Evolutionary conservation across 1,284 basidiomycete genomes (phyloP).

Genomic region (Sphaerobolus stellatus): DNA sequence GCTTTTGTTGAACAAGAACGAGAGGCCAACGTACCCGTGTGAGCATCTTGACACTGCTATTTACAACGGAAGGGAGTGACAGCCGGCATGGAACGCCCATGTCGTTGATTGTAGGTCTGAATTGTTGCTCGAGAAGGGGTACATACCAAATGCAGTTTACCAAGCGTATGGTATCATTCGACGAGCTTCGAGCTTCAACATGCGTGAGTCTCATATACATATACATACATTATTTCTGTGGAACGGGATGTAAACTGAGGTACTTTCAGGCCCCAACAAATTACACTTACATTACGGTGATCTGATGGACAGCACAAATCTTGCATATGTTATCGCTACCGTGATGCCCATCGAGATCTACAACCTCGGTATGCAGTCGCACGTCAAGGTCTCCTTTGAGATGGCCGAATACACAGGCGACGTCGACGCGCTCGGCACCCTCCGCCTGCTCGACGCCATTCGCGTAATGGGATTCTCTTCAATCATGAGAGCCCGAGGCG

Average conservation of each 20-base stretch:
- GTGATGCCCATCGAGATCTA: constrained; percentile 92
- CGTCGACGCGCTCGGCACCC: constrained; percentile 87
- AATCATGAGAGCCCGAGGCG: constrained; percentile 92
- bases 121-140: constrained; percentile 79
- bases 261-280: constrained; percentile 60
- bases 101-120: constrained; percentile 57
- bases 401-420: constrained; percentile 97
- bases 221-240: constrained; percentile 57
- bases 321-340: constrained; percentile 89
- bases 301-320: constrained; percentile 88
- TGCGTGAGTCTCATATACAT: constrained; percentile 84
- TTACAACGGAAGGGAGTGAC: too few relatives aligned
- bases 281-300: constrained; percentile 91
- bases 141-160: too few relatives aligned
- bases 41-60: too few relatives aligned
- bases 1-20: too few relatives aligned
- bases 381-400: constrained; percentile 96
- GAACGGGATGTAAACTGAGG: not conserved
- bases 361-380: constrained; percentile 94
- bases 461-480: constrained; percentile 88
- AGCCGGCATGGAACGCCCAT: too few relatives aligned
- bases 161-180: constrained; percentile 92
- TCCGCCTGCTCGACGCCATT: constrained; percentile 89
- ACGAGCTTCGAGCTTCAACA: constrained; percentile 93
- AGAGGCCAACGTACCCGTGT: too few relatives aligned